Evolutionary conservation across 257 asterid genomes (phyloP), one percentile per base, ranked within the genome.

Genomic region (Rhazya stricta): DNA sequence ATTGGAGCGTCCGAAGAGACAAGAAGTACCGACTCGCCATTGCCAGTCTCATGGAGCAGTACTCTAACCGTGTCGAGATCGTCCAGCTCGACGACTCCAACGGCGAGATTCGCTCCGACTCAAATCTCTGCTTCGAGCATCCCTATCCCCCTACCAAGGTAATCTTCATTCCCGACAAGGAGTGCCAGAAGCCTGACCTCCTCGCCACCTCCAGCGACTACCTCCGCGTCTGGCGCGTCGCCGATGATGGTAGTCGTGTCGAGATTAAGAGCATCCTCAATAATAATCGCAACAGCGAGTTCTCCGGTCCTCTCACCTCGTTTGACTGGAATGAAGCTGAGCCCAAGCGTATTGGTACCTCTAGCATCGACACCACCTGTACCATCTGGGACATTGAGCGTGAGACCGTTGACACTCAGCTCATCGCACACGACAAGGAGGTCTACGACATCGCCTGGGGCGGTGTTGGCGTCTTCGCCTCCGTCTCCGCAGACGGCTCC

Each of bases 261-360:
- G 96, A 90, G 69, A 79, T 89, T 39, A 92, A 92, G 84, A 85
- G 90, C 77, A 63, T 89, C 60, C 76, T 92, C 58, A 89, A 88
- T 65, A 89, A 89, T 68, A 94, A 92, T 71, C 90, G 92, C n/a
- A 91, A 89, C 82, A 92, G 92, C 78, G 99, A 94, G 78, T 94
- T 81, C 66, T 94, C 96, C 7, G 97, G 97, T 0, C 98, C 98
- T 30, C 65, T 94, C 73, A 92, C 99, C 29, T 90, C 97, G 37
- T 94, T 94, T 78, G 99, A 94, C 83, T 94, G 99, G 99, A 94
- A 94, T 69, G 99, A 94, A 57, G 98, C 96, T 2, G 99, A 94
- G 82, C 97, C 99, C 45, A 83, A 88, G 85, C 83, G 97, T 73
- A 94, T 94, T 50, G 99, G 99, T 56, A 94, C 99, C 1, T 90